A percentile compares a stretch with the other conserved stretches of the same genome.
Conservation (phyloP, 2,329 filamentous ascomycete genomes). For the Ophiostoma sp. region DNA sequence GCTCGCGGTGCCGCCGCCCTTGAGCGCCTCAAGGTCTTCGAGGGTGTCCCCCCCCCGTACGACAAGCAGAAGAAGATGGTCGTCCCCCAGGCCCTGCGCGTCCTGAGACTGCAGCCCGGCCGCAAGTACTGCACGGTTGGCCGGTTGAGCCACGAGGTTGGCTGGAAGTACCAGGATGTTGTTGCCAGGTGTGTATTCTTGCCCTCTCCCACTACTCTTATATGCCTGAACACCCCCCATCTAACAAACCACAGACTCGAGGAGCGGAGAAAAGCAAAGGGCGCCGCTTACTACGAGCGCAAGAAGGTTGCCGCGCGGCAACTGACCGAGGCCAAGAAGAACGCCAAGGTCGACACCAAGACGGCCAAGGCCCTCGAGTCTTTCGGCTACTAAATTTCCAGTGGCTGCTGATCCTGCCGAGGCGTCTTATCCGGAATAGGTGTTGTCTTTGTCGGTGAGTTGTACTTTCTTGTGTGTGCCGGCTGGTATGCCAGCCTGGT, state of each 20-base stretch:
- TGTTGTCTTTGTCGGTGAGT: conserved; percentile 10
- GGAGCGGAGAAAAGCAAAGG: conserved; percentile 99
- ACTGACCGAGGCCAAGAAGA: conserved; percentile 88
- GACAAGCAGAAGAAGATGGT: conserved; percentile 99
- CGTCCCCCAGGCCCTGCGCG: conserved; percentile 93
- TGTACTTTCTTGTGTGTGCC: conserved; percentile 6
- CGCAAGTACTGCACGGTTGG: conserved; percentile 99
- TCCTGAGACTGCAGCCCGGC: conserved; percentile 94
- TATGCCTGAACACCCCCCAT: too few species aligned
- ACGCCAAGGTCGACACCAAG: conserved; percentile 78
- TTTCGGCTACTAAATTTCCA: conserved; percentile 71
- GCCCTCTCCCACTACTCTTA: neutral
- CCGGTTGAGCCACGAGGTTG: conserved; percentile 95
- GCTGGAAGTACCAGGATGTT: conserved; percentile 99
- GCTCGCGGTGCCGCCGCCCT: conserved; percentile 92
- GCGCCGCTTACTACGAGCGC: conserved; percentile 98
- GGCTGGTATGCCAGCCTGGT: neutral
- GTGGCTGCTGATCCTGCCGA: conserved; percentile 13
- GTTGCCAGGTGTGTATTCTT: conserved; percentile 77
- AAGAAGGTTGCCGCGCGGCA: conserved; percentile 95
- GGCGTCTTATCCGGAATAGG: conserved; percentile 7
- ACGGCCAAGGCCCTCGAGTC: conserved; percentile 81
- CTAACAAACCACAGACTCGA: conserved; percentile 63
- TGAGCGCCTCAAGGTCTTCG: conserved; percentile 99
- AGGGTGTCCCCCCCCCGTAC: conserved; percentile 97